A percentile compares a stretch with the other conserved stretches of the same genome.
phyloP scores from a whole-genome alignment of 805 yeast species.

The Starmerella vaccinii region DNA sequence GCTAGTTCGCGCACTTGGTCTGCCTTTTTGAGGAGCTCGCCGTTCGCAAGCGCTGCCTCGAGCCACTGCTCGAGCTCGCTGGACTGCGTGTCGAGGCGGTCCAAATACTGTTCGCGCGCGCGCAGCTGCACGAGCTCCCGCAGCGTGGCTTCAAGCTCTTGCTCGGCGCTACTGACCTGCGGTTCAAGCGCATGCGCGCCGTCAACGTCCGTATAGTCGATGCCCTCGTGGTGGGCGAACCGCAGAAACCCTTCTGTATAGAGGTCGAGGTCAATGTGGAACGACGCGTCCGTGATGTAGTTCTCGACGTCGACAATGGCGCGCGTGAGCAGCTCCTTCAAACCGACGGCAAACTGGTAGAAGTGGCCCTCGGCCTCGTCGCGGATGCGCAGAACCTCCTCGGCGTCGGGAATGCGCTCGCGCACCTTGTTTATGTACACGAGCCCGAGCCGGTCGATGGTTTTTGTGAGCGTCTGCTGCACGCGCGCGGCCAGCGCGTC shows the following conservation, averaged over 20 bases:
- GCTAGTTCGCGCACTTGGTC: slow-evolving; percentile 2
- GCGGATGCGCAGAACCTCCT: not conserved
- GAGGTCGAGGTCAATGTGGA: slow-evolving; percentile 14
- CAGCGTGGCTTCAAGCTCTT: not conserved
- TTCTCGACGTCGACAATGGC: slow-evolving; percentile 11
- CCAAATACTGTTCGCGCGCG: not conserved
- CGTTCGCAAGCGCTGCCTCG: slow-evolving; percentile 4
- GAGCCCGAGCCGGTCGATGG: slow-evolving; percentile 1
- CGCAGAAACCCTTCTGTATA: slow-evolving; percentile 17
- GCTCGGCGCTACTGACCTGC: not conserved
- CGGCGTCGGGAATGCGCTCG: slow-evolving; percentile 6
- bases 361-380: slow-evolving; percentile 4
- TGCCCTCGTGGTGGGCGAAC: slow-evolving; percentile 17
- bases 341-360: slow-evolving; percentile 3
- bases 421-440: slow-evolving; percentile 5
- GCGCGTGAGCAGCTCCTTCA: not conserved
- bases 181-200: slow-evolving; percentile 6
- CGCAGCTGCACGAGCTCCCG: slow-evolving; percentile 1
- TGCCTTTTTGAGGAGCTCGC: not conserved
- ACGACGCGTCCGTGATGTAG: slow-evolving; percentile 7
- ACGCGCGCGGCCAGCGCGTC: slow-evolving; percentile 3
- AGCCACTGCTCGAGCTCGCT: slow-evolving; percentile 8
- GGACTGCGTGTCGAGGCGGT: not conserved
- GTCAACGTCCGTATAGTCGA: slow-evolving; percentile 16
- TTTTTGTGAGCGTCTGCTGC: not conserved